phyloP scores from a whole-genome alignment of 2,329 filamentous ascomycete species.

The Arthrobotrys sphaeroides region DNA sequence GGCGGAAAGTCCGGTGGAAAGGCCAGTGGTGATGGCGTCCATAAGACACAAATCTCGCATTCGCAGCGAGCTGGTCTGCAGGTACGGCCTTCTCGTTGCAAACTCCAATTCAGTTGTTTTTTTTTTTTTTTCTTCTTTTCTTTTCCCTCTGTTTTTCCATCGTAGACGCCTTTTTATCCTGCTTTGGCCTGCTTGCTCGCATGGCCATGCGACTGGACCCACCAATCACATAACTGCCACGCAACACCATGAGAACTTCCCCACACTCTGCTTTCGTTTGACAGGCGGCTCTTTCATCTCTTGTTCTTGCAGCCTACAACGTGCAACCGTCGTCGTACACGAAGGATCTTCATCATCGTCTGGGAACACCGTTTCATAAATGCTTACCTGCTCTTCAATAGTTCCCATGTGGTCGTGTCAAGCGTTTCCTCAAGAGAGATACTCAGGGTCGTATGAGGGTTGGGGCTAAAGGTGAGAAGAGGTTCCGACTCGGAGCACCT shows the following conservation, averaged over 20 bases:
- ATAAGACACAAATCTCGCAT: slow-evolving; percentile 92
- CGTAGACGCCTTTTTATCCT: slow-evolving; percentile 25
- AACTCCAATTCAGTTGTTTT: slow-evolving; percentile 4
- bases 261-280: slow-evolving; percentile 22
- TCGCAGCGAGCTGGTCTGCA: slow-evolving; percentile 94
- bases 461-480: slow-evolving; percentile 68
- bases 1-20: slow-evolving; percentile 92
- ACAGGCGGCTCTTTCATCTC: slow-evolving; percentile 5
- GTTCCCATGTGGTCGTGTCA: slow-evolving; percentile 99
- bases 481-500: background rate
- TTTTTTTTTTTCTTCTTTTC: slow-evolving; percentile 12
- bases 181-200: slow-evolving; percentile 26
- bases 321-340: slow-evolving; percentile 9
- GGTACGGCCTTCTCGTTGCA: slow-evolving; percentile 65
- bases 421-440: slow-evolving; percentile 99
- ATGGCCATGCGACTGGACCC: slow-evolving; percentile 44
- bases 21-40: slow-evolving; percentile 72
- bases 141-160: background rate
- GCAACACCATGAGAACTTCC: slow-evolving; percentile 38
- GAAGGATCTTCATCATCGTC: slow-evolving; percentile 6
- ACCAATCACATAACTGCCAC: slow-evolving; percentile 32
- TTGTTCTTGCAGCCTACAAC: slow-evolving; percentile 12
- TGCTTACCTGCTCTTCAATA: slow-evolving; percentile 63
- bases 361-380: slow-evolving; percentile 1
- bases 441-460: slow-evolving; percentile 80